phyloP scores from a whole-genome alignment of 345 rosid species.

The Murraya koenigii region DNA sequence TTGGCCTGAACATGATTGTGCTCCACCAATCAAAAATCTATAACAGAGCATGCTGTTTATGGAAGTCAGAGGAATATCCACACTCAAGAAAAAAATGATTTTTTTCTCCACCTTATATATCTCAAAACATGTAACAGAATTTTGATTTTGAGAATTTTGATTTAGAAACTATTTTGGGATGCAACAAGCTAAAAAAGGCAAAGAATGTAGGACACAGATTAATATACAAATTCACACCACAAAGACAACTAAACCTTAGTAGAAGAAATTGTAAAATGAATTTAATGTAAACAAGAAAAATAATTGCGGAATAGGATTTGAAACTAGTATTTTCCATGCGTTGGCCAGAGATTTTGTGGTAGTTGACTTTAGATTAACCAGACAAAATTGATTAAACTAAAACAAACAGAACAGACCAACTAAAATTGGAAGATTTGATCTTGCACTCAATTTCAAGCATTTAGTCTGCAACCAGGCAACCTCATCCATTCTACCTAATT shows the following conservation, averaged over 20 bases:
- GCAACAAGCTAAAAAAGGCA: background rate
- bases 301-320: background rate
- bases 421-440: background rate
- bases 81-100: background rate
- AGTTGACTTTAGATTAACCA: background rate
- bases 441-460: background rate
- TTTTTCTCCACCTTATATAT: background rate
- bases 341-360: background rate
- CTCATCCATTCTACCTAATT: too few species aligned
- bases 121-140: background rate
- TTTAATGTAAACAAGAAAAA: background rate
- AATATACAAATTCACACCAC: background rate
- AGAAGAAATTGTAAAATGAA: background rate
- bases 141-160: background rate
- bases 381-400: background rate
- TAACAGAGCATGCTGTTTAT: background rate
- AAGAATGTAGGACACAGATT: background rate
- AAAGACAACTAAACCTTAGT: background rate
- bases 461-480: too few species aligned
- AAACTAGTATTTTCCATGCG: background rate
- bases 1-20: conserved; percentile 47
- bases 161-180: background rate
- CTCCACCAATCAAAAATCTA: background rate
- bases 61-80: background rate
- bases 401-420: background rate